Evolutionary conservation across 495 filamentous ascomycete species (phyloP).

Genomic region (Tuber calosporum): DNA sequence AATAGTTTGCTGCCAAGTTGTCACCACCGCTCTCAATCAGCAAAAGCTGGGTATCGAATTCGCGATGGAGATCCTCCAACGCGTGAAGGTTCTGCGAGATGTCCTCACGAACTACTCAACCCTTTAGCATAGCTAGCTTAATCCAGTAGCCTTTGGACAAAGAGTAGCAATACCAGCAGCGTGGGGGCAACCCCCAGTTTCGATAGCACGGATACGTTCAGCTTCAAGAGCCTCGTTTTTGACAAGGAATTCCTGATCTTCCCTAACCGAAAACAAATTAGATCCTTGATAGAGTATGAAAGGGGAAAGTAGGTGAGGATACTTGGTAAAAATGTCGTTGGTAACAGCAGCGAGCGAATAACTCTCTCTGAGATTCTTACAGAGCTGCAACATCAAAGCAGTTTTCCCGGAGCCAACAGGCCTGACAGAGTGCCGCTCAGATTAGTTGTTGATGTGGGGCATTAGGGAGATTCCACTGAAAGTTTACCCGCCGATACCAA

Average conservation of each 20-base stretch:
- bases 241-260: conserved; percentile 95
- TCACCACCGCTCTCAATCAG: conserved; percentile 94
- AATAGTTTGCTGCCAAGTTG: conserved; percentile 95
- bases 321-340: conserved; percentile 96
- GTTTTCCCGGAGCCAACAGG: conserved; percentile 97
- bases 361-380: conserved; percentile 63
- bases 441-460: neutral
- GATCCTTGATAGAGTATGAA: neutral
- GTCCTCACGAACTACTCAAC: conserved; percentile 72
- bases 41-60: conserved; percentile 64
- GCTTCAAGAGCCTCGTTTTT: conserved; percentile 74
- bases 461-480: neutral
- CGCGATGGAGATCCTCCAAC: conserved; percentile 72
- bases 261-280: conserved; percentile 47
- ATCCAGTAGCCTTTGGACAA: neutral
- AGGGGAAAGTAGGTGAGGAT: conserved; percentile 4
- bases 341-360: conserved; percentile 92
- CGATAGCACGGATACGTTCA: conserved; percentile 81
- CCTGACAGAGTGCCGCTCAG: conserved; percentile 45
- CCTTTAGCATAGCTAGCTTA: neutral
- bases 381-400: conserved; percentile 86
- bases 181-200: conserved; percentile 96
- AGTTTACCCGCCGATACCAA: conserved; percentile 91
- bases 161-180: conserved; percentile 52
- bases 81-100: conserved; percentile 88